Evolutionary conservation across 2,329 filamentous ascomycete genomes (phyloP).

Genomic region (Aspergillus melleus): DNA sequence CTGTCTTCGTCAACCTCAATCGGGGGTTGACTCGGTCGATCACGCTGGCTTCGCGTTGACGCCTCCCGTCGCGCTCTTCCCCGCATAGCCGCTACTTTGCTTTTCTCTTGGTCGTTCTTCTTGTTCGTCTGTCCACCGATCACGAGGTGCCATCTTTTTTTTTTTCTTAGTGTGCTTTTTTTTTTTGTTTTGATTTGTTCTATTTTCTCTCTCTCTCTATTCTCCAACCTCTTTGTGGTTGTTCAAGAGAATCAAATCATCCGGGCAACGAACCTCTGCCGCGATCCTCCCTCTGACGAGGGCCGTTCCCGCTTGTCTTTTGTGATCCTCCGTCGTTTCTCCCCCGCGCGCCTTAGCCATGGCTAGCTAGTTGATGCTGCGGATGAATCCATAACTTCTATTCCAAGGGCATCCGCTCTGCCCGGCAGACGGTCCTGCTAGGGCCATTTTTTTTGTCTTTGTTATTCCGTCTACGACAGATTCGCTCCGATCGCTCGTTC

Average conservation of each 20-base stretch:
- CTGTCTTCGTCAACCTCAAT: conserved; percentile 13
- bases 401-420: conserved; percentile 44
- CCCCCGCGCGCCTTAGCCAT: conserved; percentile 29
- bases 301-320: neutral
- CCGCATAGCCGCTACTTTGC: conserved; percentile 24
- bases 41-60: conserved; percentile 28
- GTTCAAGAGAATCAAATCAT: too few relatives aligned
- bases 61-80: conserved; percentile 25
- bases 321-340: conserved; percentile 5
- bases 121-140: neutral
- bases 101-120: conserved; percentile 7
- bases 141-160: neutral
- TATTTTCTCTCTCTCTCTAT: conserved; percentile 7
- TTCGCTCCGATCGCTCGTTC: neutral
- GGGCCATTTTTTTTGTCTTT: conserved; percentile 19
- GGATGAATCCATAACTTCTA: conserved; percentile 42
- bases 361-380: conserved; percentile 42
- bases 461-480: conserved; percentile 7
- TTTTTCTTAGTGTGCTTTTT: neutral
- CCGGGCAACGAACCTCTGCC: neutral
- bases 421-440: conserved; percentile 45
- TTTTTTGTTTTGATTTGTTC: conserved; percentile 8
- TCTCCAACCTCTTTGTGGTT: neutral
- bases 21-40: conserved; percentile 26
- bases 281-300: neutral